These are phyloP conservation scores for Lanzia echinophila DNA, from an alignment of 2,329 filamentous ascomycete genomes.

Conservation along the genomic window DNA sequence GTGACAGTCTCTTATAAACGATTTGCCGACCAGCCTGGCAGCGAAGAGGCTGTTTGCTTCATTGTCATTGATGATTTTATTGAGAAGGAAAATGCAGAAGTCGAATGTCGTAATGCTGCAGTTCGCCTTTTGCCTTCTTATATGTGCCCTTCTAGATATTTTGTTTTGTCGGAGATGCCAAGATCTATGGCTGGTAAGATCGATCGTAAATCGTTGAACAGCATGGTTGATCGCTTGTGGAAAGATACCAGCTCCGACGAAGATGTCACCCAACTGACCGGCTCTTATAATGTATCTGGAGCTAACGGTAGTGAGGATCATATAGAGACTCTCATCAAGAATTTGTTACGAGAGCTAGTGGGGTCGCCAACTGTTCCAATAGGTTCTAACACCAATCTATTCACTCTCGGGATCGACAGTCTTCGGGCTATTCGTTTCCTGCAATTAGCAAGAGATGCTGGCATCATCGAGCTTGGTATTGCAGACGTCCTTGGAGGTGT, in stretches of 20 bases:
- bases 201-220: not conserved
- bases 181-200: constrained; percentile 5
- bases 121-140: not conserved
- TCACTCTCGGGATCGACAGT: not conserved
- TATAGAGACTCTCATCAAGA: not conserved
- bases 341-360: not conserved
- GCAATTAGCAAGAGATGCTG: not conserved
- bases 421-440: not conserved
- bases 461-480: not conserved
- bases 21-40: not conserved
- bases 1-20: constrained; percentile 2
- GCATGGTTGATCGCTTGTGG: not conserved
- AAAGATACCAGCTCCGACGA: not conserved
- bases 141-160: constrained; percentile 2
- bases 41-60: constrained; percentile 3
- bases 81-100: not conserved
- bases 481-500: constrained; percentile 1
- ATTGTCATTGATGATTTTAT: not conserved
- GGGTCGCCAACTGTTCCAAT: not conserved
- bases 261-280: not conserved
- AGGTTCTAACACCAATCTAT: not conserved
- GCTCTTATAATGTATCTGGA: not conserved
- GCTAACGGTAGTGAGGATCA: not conserved
- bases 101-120: not conserved
- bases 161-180: not conserved